Evolutionary conservation across 2,329 filamentous ascomycete genomes (phyloP).

Genomic region (Sporothrix phasma): DNA sequence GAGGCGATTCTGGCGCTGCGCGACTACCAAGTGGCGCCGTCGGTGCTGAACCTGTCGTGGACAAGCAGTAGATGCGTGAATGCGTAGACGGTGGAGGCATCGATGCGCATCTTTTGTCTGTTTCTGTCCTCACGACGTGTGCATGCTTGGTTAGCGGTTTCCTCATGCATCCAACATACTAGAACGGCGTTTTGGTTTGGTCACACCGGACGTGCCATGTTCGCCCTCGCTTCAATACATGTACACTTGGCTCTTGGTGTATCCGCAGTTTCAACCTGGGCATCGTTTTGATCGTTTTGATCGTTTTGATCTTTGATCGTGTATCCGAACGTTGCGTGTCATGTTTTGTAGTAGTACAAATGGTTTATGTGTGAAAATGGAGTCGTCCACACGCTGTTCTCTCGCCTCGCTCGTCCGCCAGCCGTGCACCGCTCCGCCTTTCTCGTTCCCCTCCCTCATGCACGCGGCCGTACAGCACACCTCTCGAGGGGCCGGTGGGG

Average conservation of each 20-base stretch:
- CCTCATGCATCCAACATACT: neutral
- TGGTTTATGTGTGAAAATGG: neutral
- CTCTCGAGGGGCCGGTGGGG: neutral
- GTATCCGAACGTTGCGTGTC: neutral
- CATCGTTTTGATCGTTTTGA: too few relatives aligned
- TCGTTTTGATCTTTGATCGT: neutral
- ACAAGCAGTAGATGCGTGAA: constrained; percentile 48
- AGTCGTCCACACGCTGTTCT: neutral
- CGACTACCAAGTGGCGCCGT: constrained; percentile 65
- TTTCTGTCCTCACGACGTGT: neutral
- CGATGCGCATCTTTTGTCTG: too few relatives aligned
- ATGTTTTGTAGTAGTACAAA: constrained; percentile 7
- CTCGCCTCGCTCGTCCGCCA: neutral
- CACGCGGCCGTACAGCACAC: neutral
- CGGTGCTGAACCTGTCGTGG: constrained; percentile 74
- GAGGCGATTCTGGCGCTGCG: constrained; percentile 61
- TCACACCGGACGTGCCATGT: neutral
- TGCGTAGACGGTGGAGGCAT: too few relatives aligned
- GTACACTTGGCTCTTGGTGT: too few relatives aligned
- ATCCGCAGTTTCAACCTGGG: neutral
- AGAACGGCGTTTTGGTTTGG: constrained; percentile 5
- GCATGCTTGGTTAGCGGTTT: neutral
- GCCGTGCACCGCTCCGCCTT: too few relatives aligned
- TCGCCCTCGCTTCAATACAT: neutral
- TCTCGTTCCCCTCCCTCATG: too few relatives aligned